Base-by-base conservation (phyloP, 78 protist species). In the Emiliania huxleyi region DNA sequence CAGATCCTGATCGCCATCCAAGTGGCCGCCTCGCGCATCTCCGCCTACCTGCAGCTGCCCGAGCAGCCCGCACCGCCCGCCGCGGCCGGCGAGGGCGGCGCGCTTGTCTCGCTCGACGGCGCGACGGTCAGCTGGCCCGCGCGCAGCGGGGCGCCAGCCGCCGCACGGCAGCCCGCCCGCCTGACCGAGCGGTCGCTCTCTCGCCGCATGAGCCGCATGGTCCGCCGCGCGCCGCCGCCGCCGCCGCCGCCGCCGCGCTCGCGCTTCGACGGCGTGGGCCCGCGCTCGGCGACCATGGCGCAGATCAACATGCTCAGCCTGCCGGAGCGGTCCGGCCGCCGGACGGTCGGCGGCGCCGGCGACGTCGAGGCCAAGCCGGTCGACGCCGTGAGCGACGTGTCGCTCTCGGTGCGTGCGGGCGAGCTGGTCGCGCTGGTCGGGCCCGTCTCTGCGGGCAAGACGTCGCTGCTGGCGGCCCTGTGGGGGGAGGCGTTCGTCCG, bases 381-480 rank as follows among this genome's bases (percentile, higher is more conserved):
- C 62, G 62, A 52, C 62, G 62, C 15, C 33, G 33, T 62, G 73
- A 8, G 73, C 73, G 73, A 26, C 73, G 11, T 23, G 38, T 23
- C 73, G 11, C 73, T 62, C 73, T 23, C 73, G 33, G 73, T 62
- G 38, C 38, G n/a, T 8, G 38, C 73, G 2, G 23, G 38, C 11
- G n/a, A 26, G 38, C 38, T 62, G 38, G n/a, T 62, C 48, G 92
- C 92, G 0, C 15, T 91, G 38, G 87, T 73, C 25, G 93, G 93
- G 15, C 90, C 90, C 37, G 93, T 91, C n/a, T 12, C 91, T 15
- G 3, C 45, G 25, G 93, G 93, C 37, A 91, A 91, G 87, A 46
- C 90, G 52, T 8, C 93, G 87, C 35, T 91, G 46, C 48, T 91
- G 23, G 5, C 35, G 55, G 44, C 46, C 40, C 8, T 42, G 44